phyloP scores from a whole-genome alignment of 129 eudicot species.

The Helianthus tuberosus region DNA sequence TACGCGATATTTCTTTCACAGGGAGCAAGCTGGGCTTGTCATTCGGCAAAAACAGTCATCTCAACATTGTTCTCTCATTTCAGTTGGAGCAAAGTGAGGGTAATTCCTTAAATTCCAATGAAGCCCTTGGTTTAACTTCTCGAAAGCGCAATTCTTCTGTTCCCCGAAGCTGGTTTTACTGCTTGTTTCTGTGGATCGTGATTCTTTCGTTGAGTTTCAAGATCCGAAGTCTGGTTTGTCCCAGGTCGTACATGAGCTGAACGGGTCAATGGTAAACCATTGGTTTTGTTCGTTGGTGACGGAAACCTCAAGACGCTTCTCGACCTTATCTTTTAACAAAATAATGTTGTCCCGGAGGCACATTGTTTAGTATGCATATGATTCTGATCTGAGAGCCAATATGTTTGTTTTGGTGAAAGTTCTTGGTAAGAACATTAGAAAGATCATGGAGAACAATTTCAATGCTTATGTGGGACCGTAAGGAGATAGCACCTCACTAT shows the following conservation, averaged over 20 bases:
- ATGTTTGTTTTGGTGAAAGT: constrained; percentile 14
- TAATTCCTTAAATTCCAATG: constrained; percentile 20
- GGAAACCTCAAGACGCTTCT: constrained; percentile 11
- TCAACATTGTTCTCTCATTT: constrained; percentile 60
- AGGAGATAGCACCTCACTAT: constrained; percentile 37
- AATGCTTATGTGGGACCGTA: constrained; percentile 26
- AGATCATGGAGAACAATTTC: constrained; percentile 12
- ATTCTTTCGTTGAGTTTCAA: constrained; percentile 57
- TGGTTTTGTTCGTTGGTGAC: not conserved
- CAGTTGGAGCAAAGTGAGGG: constrained; percentile 39
- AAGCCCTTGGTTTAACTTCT: not conserved
- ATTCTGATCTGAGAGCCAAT: constrained; percentile 12
- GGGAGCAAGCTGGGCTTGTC: constrained; percentile 54
- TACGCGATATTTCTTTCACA: constrained; percentile 43
- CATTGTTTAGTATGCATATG: not conserved
- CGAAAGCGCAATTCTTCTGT: constrained; percentile 29
- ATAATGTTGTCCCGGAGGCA: constrained; percentile 20
- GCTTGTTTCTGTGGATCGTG: constrained; percentile 57
- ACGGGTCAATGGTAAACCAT: not conserved
- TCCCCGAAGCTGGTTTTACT: constrained; percentile 58
- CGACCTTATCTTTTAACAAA: constrained; percentile 30
- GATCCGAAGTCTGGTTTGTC: constrained; percentile 52
- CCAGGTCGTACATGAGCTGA: constrained; percentile 44
- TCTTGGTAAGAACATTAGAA: constrained; percentile 31
- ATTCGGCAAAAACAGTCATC: constrained; percentile 48